phyloP scores from a whole-genome alignment of 306 rosid genomes.

The Hylodesmum podocarpum region DNA sequence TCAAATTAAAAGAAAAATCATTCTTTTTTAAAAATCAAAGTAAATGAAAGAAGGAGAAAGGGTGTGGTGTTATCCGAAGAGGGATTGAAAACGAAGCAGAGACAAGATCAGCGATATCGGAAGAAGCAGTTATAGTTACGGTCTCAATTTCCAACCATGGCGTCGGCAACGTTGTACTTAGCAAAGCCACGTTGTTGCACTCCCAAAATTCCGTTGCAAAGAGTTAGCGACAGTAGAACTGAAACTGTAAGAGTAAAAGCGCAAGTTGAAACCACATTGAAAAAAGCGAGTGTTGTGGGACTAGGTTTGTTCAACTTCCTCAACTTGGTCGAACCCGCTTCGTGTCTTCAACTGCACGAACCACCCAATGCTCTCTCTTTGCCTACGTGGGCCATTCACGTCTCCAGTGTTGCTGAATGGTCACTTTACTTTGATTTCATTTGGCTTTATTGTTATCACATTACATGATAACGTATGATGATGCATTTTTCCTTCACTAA shows the following conservation, averaged over 20 bases:
- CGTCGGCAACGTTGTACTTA: conserved; percentile 34
- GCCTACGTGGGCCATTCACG: conserved; percentile 95
- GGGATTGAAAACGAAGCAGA: background rate
- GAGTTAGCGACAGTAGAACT: background rate
- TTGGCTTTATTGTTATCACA: background rate
- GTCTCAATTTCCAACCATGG: conserved; percentile 33
- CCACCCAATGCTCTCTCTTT: conserved; percentile 91
- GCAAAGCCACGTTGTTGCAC: conserved; percentile 25
- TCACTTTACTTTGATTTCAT: background rate
- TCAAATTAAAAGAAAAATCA: too few species aligned
- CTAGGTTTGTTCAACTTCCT: conserved; percentile 53
- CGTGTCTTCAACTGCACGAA: conserved; percentile 59
- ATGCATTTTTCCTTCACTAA: background rate
- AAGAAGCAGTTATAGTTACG: background rate
- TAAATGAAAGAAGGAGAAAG: background rate
- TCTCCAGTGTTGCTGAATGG: conserved; percentile 92
- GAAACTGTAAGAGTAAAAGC: conserved; percentile 10
- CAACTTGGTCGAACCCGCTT: conserved; percentile 51
- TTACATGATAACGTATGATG: background rate
- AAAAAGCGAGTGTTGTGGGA: conserved; percentile 47
- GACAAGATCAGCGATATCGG: background rate
- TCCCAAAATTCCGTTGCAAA: conserved; percentile 17
- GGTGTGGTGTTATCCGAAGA: background rate
- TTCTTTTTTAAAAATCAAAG: too few species aligned
- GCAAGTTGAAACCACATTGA: conserved; percentile 11